phyloP scores from a whole-genome alignment of 768 basidiomycete genomes.

The Tricholomella constricta region DNA sequence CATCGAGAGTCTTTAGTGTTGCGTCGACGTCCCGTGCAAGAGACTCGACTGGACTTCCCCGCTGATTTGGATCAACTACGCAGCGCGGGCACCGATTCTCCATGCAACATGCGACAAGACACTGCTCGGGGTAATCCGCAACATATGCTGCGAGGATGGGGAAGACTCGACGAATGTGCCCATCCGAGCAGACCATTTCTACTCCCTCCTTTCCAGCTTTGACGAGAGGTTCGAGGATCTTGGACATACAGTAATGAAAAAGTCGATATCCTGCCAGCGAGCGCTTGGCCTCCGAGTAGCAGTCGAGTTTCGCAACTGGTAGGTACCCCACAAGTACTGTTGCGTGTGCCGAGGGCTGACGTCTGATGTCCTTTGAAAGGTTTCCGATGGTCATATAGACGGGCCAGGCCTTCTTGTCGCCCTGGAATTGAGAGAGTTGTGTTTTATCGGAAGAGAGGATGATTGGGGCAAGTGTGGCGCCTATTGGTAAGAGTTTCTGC shows the following conservation, averaged over 20 bases:
- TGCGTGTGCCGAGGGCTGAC: constrained; percentile 26
- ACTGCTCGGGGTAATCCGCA: constrained; percentile 37
- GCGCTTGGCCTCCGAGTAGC: no score
- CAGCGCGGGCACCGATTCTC: constrained; percentile 29
- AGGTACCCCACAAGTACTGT: no score
- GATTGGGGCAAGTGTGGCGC: constrained; percentile 32
- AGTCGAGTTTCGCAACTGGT: no score
- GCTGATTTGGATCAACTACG: constrained; percentile 11
- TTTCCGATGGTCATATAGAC: constrained; percentile 44
- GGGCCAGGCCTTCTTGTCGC: constrained; percentile 41
- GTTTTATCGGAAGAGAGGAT: constrained; percentile 38
- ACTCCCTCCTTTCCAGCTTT: constrained; percentile 30
- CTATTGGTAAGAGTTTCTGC: constrained; percentile 18
- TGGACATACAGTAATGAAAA: no score
- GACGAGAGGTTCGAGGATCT: constrained; percentile 28
- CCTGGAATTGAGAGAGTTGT: constrained; percentile 30
- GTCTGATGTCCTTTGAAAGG: constrained; percentile 28
- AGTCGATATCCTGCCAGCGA: no score
- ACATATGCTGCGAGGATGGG: no score
- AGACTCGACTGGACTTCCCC: background rate
- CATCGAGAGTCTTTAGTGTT: background rate
- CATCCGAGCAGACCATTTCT: constrained; percentile 33
- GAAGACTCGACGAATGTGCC: constrained; percentile 22
- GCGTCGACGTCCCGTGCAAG: background rate
- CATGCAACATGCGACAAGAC: constrained; percentile 28